Conservation (phyloP, 2,329 filamentous ascomycete genomes). For the Xylaria sp. region DNA sequence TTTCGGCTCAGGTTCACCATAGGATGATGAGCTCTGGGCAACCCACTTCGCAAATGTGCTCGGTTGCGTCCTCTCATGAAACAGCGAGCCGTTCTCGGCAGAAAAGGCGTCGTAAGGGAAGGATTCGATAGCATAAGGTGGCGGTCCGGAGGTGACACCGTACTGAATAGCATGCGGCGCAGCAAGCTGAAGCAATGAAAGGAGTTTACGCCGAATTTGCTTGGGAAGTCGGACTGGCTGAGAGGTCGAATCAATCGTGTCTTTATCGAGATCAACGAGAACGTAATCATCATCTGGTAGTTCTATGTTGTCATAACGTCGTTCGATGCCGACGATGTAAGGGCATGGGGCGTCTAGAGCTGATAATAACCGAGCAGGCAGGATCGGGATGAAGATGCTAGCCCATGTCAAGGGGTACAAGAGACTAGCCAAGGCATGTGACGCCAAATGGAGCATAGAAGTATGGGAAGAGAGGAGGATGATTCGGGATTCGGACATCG, state of each 20-base stretch:
- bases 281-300: slow-evolving; percentile 96
- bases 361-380: slow-evolving; percentile 87
- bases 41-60: slow-evolving; percentile 87
- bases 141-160: slow-evolving; percentile 87
- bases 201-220: slow-evolving; percentile 88
- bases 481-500: slow-evolving; percentile 91
- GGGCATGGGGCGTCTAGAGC: slow-evolving; percentile 95
- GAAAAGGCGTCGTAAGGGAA: slow-evolving; percentile 92
- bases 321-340: slow-evolving; percentile 95
- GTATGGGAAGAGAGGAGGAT: slow-evolving; percentile 96
- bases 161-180: slow-evolving; percentile 89
- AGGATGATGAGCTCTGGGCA: slow-evolving; percentile 87
- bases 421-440: slow-evolving; percentile 83
- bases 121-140: slow-evolving; percentile 90
- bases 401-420: slow-evolving; percentile 93
- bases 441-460: slow-evolving; percentile 93
- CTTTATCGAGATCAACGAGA: slow-evolving; percentile 89
- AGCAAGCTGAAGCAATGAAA: slow-evolving; percentile 86
- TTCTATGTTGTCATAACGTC: slow-evolving; percentile 85
- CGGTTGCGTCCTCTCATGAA: slow-evolving; percentile 74
- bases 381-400: slow-evolving; percentile 91
- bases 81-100: slow-evolving; percentile 84
- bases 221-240: slow-evolving; percentile 83
- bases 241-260: slow-evolving; percentile 86
- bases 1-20: slow-evolving; percentile 72